Evolutionary conservation across 805 yeast genomes (phyloP), one percentile per base, ranked within the genome.

Genomic region (Saccharomycopsis sp.): DNA sequence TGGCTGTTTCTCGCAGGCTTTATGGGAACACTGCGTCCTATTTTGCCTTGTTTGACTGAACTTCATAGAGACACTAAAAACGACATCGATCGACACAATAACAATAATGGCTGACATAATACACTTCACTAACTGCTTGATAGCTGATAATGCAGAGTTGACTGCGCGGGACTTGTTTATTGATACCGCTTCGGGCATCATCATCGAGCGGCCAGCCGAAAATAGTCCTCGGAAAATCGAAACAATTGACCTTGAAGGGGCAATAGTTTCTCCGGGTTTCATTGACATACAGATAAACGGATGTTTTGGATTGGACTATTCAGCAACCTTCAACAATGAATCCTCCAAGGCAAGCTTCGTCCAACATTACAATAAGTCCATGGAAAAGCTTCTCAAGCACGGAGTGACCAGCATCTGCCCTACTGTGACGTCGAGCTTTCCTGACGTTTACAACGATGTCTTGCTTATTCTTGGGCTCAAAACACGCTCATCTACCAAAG

Each of bases 321-420:
- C 74, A 20, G 66, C 66, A 51, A 65, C 73, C 56, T 29, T 29
- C 37, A 29, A 29, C 12, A 29, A 12, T 12, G 37, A 29, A 29
- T 29, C 37, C 12, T 29, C 37, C 5, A 29, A 29, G 37, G 37
- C 37, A 29, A 29, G 37, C 12, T 29, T 29, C 37, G 37, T 29
- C 12, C 37, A 69, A 69, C 59, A 63, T 64, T 9, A 57, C 63
- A 46, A 68, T 74, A 15, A 24, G 21, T 14, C 59, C 71, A 16
- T 65, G 61, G 1, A 57, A 64, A 44, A 74, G 61, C 74, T 69
- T 61, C 63, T 75, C 55, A 52, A 67, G 24, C 74, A 77, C 4
- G 79, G 79, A 7, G 78, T 74, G 16, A 75, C 79, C n/a, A 64
- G 73, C 8, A 64, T 70, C 23, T 75, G 79, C 61, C 79, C 79